A percentile compares a stretch with the other conserved stretches of the same genome.
phyloP scores from a whole-genome alignment of 1,139 yeast genomes.

The Pichia sp. region DNA sequence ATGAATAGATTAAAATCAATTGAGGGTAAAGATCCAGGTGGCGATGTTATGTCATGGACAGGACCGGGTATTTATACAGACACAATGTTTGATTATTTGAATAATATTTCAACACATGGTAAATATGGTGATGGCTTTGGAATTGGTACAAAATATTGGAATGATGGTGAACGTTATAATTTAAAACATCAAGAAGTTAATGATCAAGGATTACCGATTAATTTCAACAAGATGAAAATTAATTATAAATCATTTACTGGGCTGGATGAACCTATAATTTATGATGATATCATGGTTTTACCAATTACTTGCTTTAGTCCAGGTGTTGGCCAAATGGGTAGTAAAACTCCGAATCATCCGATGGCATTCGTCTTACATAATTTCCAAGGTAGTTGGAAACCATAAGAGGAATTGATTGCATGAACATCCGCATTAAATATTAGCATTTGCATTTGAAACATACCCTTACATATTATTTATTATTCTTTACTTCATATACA shows the following conservation, averaged over 20 bases:
- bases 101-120: slow-evolving; percentile 29
- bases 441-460: background rate
- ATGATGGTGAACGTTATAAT: slow-evolving; percentile 17
- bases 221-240: slow-evolving; percentile 18
- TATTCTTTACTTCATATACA: background rate
- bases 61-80: slow-evolving; percentile 83
- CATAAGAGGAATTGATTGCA: slow-evolving; percentile 20
- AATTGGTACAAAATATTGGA: slow-evolving; percentile 27
- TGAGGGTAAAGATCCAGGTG: slow-evolving; percentile 45
- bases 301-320: slow-evolving; percentile 84
- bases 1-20: slow-evolving; percentile 23
- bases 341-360: slow-evolving; percentile 40
- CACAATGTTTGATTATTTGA: slow-evolving; percentile 58
- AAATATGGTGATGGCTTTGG: slow-evolving; percentile 27
- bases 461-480: background rate
- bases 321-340: slow-evolving; percentile 76
- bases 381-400: slow-evolving; percentile 73
- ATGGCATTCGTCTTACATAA: slow-evolving; percentile 64
- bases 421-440: background rate
- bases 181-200: slow-evolving; percentile 20
- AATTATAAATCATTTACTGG: slow-evolving; percentile 65
- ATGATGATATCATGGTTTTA: slow-evolving; percentile 77
- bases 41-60: slow-evolving; percentile 73
- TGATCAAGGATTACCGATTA: slow-evolving; percentile 20
- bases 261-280: slow-evolving; percentile 51